Conservation (phyloP, 306 rosid genomes). For the Trifolium subterraneum region DNA sequence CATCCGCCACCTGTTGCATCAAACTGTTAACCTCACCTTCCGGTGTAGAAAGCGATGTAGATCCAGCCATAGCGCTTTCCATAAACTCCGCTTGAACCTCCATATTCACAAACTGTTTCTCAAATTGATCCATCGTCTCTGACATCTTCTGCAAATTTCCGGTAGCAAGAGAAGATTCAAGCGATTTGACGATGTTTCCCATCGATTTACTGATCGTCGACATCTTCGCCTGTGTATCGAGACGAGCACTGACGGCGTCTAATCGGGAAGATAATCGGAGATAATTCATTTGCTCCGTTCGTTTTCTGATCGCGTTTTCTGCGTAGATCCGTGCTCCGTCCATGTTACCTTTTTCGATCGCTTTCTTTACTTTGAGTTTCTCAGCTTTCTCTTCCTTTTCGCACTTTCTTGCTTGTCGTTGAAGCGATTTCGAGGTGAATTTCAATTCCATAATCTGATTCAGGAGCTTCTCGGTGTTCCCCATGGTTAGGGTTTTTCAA, state of each 20-base stretch:
- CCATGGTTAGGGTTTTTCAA: conserved; percentile 52
- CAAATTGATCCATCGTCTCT: conserved; percentile 92
- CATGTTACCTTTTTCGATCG: conserved; percentile 92
- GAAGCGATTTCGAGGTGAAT: conserved; percentile 91
- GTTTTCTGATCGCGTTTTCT: conserved; percentile 91
- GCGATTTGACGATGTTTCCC: conserved; percentile 86
- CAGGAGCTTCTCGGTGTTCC: conserved; percentile 88
- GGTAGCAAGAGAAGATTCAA: conserved; percentile 72
- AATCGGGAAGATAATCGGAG: conserved; percentile 90
- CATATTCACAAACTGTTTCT: conserved; percentile 96
- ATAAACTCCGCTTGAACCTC: conserved; percentile 98
- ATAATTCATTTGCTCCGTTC: conserved; percentile 95
- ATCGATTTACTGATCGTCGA: conserved; percentile 84
- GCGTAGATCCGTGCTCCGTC: conserved; percentile 97
- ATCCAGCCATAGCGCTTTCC: conserved; percentile 98
- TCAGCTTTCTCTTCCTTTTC: conserved; percentile 96
- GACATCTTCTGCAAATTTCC: conserved; percentile 97
- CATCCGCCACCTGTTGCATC: conserved; percentile 98
- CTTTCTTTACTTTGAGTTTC: conserved; percentile 91
- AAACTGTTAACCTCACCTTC: conserved; percentile 94
- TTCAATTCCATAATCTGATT: conserved; percentile 97
- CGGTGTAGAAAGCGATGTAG: conserved; percentile 87
- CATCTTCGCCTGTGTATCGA: conserved; percentile 98
- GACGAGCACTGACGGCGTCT: conserved; percentile 95
- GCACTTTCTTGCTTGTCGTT: conserved; percentile 83